Evolutionary conservation across 768 basidiomycete genomes (phyloP).

Genomic region (Rhizopogon vesiculosus): DNA sequence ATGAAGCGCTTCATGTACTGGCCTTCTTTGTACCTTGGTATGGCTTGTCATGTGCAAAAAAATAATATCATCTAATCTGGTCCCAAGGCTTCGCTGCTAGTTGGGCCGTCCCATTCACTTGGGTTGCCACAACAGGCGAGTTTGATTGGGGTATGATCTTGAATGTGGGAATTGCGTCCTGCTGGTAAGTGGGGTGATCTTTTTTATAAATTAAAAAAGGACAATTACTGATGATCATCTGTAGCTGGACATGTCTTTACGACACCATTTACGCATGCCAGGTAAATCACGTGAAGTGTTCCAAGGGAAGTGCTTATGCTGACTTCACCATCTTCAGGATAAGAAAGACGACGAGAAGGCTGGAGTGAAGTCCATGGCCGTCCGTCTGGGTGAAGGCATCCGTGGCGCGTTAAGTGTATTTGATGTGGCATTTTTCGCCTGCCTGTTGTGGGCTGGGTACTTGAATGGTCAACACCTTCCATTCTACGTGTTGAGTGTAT

Average conservation of each 20-base stretch:
- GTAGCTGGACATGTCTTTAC: slow-evolving; percentile 3
- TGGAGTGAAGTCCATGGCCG: slow-evolving; percentile 74
- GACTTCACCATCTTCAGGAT: slow-evolving; percentile 53
- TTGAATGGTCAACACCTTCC: slow-evolving; percentile 42
- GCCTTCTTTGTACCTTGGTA: slow-evolving; percentile 26
- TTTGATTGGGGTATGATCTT: background rate
- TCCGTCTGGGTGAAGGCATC: slow-evolving; percentile 61
- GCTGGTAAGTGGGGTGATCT: background rate
- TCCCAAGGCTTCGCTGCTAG: background rate
- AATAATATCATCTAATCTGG: background rate
- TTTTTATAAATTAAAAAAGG: background rate
- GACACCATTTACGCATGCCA: slow-evolving; percentile 79
- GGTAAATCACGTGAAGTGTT: slow-evolving; percentile 20
- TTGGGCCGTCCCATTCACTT: background rate
- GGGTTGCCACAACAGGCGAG: background rate
- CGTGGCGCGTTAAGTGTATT: slow-evolving; percentile 51
- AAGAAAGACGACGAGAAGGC: slow-evolving; percentile 66
- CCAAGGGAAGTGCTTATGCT: no score
- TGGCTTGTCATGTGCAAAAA: background rate
- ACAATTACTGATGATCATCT: background rate
- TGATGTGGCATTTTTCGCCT: slow-evolving; percentile 44
- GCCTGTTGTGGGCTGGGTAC: slow-evolving; percentile 49
- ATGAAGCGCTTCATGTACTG: slow-evolving; percentile 26
- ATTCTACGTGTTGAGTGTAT: background rate
- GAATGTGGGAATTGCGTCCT: background rate